Evolutionary conservation across 2,329 filamentous ascomycete genomes (phyloP).

Genomic region (Nannizziopsis arthrosporioides): DNA sequence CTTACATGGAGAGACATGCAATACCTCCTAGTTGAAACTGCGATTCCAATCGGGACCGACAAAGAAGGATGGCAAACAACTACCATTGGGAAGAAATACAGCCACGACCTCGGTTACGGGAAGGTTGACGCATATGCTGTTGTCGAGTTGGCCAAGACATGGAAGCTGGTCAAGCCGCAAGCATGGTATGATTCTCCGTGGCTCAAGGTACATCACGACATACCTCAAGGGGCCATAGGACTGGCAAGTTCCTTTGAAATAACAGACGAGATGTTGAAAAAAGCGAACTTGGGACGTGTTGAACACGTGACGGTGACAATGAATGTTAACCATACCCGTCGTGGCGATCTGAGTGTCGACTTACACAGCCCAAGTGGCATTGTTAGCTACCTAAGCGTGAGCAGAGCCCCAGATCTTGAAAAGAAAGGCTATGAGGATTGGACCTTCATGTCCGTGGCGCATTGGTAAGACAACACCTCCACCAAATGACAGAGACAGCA

Average conservation of each 20-base stretch:
- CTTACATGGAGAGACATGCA: conserved; percentile 91
- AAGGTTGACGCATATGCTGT: conserved; percentile 82
- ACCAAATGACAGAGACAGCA: background rate
- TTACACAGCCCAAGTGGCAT: conserved; percentile 72
- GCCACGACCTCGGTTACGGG: conserved; percentile 89
- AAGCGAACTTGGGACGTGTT: conserved; percentile 71
- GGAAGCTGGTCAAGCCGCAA: conserved; percentile 84
- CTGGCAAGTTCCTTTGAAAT: conserved; percentile 71
- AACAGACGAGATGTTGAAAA: conserved; percentile 64
- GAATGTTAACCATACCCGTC: conserved; percentile 78
- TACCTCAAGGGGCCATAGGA: conserved; percentile 75
- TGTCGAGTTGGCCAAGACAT: conserved; percentile 74
- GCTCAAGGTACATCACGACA: conserved; percentile 73
- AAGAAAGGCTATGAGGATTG: conserved; percentile 72
- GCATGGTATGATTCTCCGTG: conserved; percentile 90
- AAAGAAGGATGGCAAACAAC: conserved; percentile 71
- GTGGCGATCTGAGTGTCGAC: conserved; percentile 87
- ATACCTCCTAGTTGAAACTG: conserved; percentile 75
- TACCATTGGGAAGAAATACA: conserved; percentile 70
- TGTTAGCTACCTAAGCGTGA: conserved; percentile 69
- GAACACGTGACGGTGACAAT: conserved; percentile 97
- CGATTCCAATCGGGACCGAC: conserved; percentile 65
- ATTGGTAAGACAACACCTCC: conserved; percentile 56
- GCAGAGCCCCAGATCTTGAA: conserved; percentile 57
- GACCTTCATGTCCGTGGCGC: conserved; percentile 98